Base-by-base conservation (phyloP, 2,329 filamentous ascomycete genomes). In the Ophidiomyces ophidiicola region DNA sequence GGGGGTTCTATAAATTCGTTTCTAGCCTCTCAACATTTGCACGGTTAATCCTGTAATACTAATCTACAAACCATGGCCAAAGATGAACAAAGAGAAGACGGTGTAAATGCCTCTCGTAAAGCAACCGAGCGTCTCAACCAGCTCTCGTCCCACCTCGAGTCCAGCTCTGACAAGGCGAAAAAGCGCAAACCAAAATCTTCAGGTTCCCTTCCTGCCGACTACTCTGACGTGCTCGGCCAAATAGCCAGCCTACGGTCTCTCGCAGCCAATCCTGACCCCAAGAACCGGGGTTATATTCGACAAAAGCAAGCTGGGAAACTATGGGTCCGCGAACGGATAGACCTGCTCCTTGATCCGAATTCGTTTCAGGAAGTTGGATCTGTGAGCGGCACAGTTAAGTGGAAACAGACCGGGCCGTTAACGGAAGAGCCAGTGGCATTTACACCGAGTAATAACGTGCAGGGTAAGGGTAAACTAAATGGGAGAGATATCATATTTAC, bases 301-400 rank as follows among this genome's bases (percentile, higher is more conserved):
- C 76, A 80, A 51, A 77, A 76, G 46, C 63, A 73, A 54, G 68
- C 72, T 2, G 76, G 76, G 1, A 80, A 80, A 53, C 63, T 79
- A 12, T 78, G 74, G 74, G 74, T 78, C 0, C 67, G 74, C 15
- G 74, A 79, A 49, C 63, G 75, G 2, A 70, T 79, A 12, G 63
- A 71, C 4, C 59, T 68, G 21, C 59, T 80, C n/a, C 61, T 79
- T 7, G 74, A 79, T 42, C 48, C 58, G 2, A 68, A 62, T 2
- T 70, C 62, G 17, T 77, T 78, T 46, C 60, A 63, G 12, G 75
- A 79, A 54, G 67, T 79, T 5, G 76, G 76, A 1, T 74, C 70
- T 30, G 64, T 76, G 0, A 71, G 70, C 2, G 76, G 76, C 3
- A 71, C 68, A 0, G 73, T 76, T 6, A 63, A 58, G 32, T 80